phyloP scores from a whole-genome alignment of 441 rosid genomes.

The Biscutella laevigata region DNA sequence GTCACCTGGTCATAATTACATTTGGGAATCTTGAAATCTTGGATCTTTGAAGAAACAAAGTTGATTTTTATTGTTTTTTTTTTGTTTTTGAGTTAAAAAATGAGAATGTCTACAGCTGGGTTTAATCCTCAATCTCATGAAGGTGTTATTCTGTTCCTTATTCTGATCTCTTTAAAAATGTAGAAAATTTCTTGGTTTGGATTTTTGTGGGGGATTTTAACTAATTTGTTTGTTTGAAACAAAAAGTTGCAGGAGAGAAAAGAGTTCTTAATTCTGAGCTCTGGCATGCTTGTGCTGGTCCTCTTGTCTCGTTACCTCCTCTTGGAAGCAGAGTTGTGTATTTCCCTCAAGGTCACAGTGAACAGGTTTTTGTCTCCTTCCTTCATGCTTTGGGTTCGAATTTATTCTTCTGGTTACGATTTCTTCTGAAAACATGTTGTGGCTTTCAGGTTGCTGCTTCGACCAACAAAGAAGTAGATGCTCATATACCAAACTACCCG shows the following conservation, averaged over 20 bases:
- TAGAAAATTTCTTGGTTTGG: too few species aligned
- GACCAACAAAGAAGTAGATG: slow-evolving; percentile 88
- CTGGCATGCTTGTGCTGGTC: slow-evolving; percentile 99
- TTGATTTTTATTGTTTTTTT: slow-evolving; percentile 8
- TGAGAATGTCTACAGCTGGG: slow-evolving; percentile 91
- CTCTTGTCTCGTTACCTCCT: slow-evolving; percentile 92
- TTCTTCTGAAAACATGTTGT: background rate
- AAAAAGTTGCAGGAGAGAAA: slow-evolving; percentile 64
- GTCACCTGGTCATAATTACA: slow-evolving; percentile 29
- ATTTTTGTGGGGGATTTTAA: background rate
- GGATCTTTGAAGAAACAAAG: slow-evolving; percentile 28
- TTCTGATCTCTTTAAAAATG: too few species aligned
- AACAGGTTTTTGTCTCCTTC: slow-evolving; percentile 54
- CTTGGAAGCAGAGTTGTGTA: slow-evolving; percentile 96
- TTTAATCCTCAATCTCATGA: slow-evolving; percentile 78
- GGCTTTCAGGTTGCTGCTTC: slow-evolving; percentile 79
- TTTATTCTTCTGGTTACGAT: background rate
- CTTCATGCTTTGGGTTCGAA: background rate
- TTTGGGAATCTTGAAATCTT: slow-evolving; percentile 27
- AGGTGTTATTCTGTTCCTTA: too few species aligned
- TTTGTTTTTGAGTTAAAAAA: slow-evolving; percentile 26
- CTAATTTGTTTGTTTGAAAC: slow-evolving; percentile 6
- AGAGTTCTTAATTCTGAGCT: slow-evolving; percentile 93
- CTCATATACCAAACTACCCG: slow-evolving; percentile 85
- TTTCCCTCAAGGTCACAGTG: slow-evolving; percentile 99